Base-by-base conservation (phyloP, 1,284 basidiomycete species). In the Cryptococcus jaspeensis region DNA sequence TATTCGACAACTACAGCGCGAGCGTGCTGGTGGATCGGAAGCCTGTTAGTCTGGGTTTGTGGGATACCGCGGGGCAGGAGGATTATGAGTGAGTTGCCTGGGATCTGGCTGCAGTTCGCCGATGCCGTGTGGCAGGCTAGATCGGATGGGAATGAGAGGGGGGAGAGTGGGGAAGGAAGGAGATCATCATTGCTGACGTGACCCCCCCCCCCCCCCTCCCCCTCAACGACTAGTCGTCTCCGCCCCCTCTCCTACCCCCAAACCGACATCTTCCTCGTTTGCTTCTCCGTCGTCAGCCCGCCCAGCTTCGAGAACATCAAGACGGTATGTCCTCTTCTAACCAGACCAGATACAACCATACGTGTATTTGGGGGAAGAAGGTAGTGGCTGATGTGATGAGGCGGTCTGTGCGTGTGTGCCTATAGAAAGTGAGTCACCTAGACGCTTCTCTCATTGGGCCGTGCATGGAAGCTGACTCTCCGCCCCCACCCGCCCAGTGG, bases 201-300 rank as follows among this genome's bases (percentile, higher is more conserved):
- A 42, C 11, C 44, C 25, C 9, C 44, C 25, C 6, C 25, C 9
- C 11, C 44, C 12, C 16, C 5, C n/a, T 32, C 8, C 9, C 23
- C 18, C 18, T 50, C 13, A n/a, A 22, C 20, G 46, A 8, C 11
- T 78, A 96, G 99, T 79, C 89, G 96, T 55, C 87, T 99, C 67
- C 87, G 96, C 66, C 96, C 96, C 46, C 84, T 99, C 64, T 96
- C 92, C 57, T 99, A 99, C 80, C 96, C 96, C 12, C 96, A 99
- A 80, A 99, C 96, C 51, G 96, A 99, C 77, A 93, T 99, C 47
- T 99, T 99, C 81, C 83, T 99, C 77, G 95, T 99, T 76, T 99
- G 96, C 78, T 99, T 99, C 82, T 96, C 93, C 45, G 85, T 99
- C 62, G 93, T 97, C 74, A 91, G 88, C 72, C 96, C 96, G 36